Conservation (phyloP, 2,329 filamentous ascomycete genomes). For the Nectriaceae sp. region DNA sequence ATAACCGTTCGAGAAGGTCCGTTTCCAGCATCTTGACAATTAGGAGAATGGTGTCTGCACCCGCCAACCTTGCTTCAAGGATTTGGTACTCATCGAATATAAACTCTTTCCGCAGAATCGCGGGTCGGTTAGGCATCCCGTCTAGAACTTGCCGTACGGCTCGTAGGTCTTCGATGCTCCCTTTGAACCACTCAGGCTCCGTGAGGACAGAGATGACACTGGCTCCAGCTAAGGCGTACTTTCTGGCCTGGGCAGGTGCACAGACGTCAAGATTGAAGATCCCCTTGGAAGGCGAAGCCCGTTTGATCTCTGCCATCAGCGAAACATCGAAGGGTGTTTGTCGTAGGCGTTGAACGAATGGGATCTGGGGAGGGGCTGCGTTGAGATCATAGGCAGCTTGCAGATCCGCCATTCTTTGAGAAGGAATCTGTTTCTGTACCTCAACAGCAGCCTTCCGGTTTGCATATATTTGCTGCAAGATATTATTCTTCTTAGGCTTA, state of each 20-base stretch:
- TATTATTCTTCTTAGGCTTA: conserved; percentile 70
- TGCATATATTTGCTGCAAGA: conserved; percentile 87
- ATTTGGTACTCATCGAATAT: conserved; percentile 99
- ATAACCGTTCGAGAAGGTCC: conserved; percentile 72
- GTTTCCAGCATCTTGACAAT: conserved; percentile 97
- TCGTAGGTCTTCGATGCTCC: conserved; percentile 89
- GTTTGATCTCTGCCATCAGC: conserved; percentile 96
- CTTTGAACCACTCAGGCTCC: conserved; percentile 99
- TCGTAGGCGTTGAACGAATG: conserved; percentile 76
- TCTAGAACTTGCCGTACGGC: conserved; percentile 86
- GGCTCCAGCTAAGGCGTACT: conserved; percentile 90
- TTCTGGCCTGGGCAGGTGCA: conserved; percentile 85
- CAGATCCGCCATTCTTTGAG: conserved; percentile 78
- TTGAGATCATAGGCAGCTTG: conserved; percentile 85
- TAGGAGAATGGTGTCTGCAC: conserved; percentile 89
- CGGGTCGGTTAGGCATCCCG: conserved; percentile 88
- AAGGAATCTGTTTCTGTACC: conserved; percentile 82
- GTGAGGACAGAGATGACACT: conserved; percentile 98
- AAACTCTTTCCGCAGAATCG: conserved; percentile 92
- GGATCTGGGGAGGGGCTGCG: conserved; percentile 79
- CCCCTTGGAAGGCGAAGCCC: conserved; percentile 94
- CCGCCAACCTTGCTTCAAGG: conserved; percentile 86
- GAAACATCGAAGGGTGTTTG: conserved; percentile 87
- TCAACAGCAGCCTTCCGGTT: conserved; percentile 75
- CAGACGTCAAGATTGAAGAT: conserved; percentile 86